Conservation (phyloP, 2,329 filamentous ascomycete genomes). For the Phialocephala subalpina region DNA sequence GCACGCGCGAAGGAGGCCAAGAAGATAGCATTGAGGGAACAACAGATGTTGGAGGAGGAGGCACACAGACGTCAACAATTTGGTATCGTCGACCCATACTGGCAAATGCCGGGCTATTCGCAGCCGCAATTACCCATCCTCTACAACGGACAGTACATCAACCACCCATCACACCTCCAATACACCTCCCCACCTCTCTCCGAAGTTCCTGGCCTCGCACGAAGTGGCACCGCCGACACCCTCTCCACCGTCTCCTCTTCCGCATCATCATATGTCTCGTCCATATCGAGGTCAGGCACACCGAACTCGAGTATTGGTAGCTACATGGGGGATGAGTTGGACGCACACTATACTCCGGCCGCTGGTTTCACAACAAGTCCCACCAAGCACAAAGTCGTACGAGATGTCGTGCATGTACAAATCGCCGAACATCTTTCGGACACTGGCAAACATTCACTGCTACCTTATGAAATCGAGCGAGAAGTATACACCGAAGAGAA, state of each 20-base stretch:
- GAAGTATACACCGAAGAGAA: conserved; percentile 35
- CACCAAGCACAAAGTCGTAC: conserved; percentile 22
- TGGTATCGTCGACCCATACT: conserved; percentile 36
- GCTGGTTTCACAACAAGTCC: conserved; percentile 15
- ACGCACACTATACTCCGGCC: conserved; percentile 23
- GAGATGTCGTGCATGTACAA: conserved; percentile 41
- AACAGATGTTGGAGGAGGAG: conserved; percentile 35
- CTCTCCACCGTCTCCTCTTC: conserved; percentile 43
- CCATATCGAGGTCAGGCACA: conserved; percentile 42
- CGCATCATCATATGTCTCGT: conserved; percentile 42
- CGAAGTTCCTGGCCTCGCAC: conserved; percentile 46
- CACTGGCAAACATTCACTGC: conserved; percentile 35
- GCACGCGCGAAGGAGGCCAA: conserved; percentile 30
- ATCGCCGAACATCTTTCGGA: conserved; percentile 31
- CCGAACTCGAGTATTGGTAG: conserved; percentile 45
- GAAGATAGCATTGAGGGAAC: conserved; percentile 34
- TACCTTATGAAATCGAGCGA: conserved; percentile 44
- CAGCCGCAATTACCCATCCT: conserved; percentile 28
- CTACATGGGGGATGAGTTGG: conserved; percentile 37
- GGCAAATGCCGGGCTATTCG: conserved; percentile 31
- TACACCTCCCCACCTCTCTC: conserved; percentile 46
- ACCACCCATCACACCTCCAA: conserved; percentile 13
- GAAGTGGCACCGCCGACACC: conserved; percentile 43
- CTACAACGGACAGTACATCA: conserved; percentile 30
- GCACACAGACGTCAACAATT: conserved; percentile 34